Conservation (phyloP, 306 rosid species). For the Herpetospermum pedunculosum region DNA sequence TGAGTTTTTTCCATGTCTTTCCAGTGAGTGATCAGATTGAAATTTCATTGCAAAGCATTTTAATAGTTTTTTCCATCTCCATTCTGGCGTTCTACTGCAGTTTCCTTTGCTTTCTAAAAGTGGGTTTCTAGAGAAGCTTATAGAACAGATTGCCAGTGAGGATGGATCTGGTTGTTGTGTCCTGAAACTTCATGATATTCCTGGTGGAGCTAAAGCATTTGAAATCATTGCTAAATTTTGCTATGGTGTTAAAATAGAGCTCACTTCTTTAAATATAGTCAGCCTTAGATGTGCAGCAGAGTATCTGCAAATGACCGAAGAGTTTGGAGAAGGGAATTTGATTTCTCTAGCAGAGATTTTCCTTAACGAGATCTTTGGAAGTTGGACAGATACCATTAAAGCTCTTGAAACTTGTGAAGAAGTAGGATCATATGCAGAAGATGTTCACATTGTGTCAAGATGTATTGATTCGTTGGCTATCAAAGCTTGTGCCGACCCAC, state of each 20-base stretch:
- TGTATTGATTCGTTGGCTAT: constrained; percentile 73
- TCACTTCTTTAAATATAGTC: constrained; percentile 53
- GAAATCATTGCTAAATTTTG: constrained; percentile 56
- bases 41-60: background rate
- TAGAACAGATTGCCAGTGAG: constrained; percentile 33
- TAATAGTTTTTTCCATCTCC: background rate
- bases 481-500: constrained; percentile 60
- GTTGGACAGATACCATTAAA: constrained; percentile 55
- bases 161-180: constrained; percentile 34
- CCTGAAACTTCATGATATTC: constrained; percentile 57
- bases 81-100: constrained; percentile 27
- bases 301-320: constrained; percentile 63
- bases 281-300: constrained; percentile 78
- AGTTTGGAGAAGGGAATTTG: constrained; percentile 55
- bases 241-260: constrained; percentile 54
- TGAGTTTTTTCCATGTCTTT: background rate
- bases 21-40: background rate
- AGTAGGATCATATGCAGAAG: constrained; percentile 49
- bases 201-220: constrained; percentile 73
- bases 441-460: constrained; percentile 58
- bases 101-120: constrained; percentile 87
- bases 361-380: constrained; percentile 46
- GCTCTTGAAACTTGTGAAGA: constrained; percentile 67
- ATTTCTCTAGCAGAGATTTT: constrained; percentile 38
- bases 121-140: constrained; percentile 54